Conservation (phyloP, 1,284 basidiomycete genomes). For the Malassezia japonica region DNA sequence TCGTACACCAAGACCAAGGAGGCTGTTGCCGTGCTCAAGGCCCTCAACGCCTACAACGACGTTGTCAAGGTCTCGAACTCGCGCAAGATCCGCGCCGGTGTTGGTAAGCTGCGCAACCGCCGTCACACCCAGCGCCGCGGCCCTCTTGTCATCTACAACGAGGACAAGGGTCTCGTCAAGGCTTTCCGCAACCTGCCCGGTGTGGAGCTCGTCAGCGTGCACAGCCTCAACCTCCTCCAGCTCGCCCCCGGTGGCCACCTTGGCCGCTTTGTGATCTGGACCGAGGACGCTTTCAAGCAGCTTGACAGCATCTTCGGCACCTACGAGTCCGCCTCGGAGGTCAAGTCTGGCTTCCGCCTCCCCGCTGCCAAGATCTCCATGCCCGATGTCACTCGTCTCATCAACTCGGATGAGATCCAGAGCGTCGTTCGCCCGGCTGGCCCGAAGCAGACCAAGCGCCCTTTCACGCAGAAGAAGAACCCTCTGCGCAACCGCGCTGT, state of each 20-base stretch:
- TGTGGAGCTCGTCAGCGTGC: constrained; percentile 93
- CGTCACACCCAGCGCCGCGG: constrained; percentile 94
- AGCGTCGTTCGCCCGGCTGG: constrained; percentile 82
- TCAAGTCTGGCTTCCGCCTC: constrained; percentile 68
- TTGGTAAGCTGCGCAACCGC: constrained; percentile 95
- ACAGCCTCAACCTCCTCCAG: constrained; percentile 91
- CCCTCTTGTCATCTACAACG: constrained; percentile 92
- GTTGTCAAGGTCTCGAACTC: constrained; percentile 96
- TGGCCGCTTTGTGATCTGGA: constrained; percentile 99
- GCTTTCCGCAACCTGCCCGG: constrained; percentile 98
- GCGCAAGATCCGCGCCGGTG: constrained; percentile 90
- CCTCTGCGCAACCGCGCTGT: constrained; percentile 81
- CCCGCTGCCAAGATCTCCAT: constrained; percentile 78
- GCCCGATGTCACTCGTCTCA: constrained; percentile 92
- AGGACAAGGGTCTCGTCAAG: constrained; percentile 94
- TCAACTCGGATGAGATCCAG: constrained; percentile 60
- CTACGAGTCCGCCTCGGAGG: constrained; percentile 66
- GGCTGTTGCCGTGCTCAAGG: constrained; percentile 86
- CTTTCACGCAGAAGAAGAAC: constrained; percentile 99
- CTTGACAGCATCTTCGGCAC: constrained; percentile 94
- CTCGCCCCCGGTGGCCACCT: constrained; percentile 98
- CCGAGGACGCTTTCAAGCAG: constrained; percentile 80
- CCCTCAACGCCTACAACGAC: constrained; percentile 69
- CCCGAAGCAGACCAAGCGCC: constrained; percentile 71
- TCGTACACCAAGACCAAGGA: constrained; percentile 93